Conservation (phyloP, 192 early-diverging fungal genomes). For the Rhizophlyctis rosea region DNA sequence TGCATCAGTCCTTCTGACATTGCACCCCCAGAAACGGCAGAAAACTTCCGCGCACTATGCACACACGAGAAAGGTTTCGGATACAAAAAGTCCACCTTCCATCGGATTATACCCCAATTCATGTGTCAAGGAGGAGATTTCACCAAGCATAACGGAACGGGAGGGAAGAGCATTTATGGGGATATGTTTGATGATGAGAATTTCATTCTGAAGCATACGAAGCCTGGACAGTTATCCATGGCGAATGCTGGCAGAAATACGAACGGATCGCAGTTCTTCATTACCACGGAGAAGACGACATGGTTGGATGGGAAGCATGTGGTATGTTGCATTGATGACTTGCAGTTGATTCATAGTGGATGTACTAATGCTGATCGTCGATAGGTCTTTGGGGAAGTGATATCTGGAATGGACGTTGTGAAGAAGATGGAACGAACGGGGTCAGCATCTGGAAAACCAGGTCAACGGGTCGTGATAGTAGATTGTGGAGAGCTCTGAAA, state of each 20-base stretch:
- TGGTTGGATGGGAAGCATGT: constrained; percentile 90
- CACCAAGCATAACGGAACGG: constrained; percentile 78
- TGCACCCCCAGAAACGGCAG: constrained; percentile 54
- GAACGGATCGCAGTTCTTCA: constrained; percentile 91
- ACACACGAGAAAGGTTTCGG: constrained; percentile 87
- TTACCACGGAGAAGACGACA: constrained; percentile 74
- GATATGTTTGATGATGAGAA: constrained; percentile 70
- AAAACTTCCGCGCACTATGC: constrained; percentile 94
- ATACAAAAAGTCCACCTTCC: constrained; percentile 74
- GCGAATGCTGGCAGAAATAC: constrained; percentile 88
- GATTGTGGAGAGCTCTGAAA: constrained; percentile 54
- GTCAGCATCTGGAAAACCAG: constrained; percentile 47
- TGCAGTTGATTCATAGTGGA: no score
- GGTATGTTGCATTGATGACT: constrained; percentile 66
- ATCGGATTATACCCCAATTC: constrained; percentile 77
- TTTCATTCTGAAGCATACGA: constrained; percentile 53
- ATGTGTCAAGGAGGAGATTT: constrained; percentile 70
- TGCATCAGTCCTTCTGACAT: not conserved
- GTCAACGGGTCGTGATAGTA: constrained; percentile 52
- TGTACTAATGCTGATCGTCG: no score
- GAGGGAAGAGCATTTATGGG: constrained; percentile 88
- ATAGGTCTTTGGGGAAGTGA: constrained; percentile 49
- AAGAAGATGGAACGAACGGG: constrained; percentile 60
- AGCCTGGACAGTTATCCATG: constrained; percentile 73
- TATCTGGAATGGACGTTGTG: constrained; percentile 64